These are phyloP conservation scores for Areca catechu DNA, from an alignment of 176 grass and related monocot genomes.

Conservation along the genomic window DNA sequence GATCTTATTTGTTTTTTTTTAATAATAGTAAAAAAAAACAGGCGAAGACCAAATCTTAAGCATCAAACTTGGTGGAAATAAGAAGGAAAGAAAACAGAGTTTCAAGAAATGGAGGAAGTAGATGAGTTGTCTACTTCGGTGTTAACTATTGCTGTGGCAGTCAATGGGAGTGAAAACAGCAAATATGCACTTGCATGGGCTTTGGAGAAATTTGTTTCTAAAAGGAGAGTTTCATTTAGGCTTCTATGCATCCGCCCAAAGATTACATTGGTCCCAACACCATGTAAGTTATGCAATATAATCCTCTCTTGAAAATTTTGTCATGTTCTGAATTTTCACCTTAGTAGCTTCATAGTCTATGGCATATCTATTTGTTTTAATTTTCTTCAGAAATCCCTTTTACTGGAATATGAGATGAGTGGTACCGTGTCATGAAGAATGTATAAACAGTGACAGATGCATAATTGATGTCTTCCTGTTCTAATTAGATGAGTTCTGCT, in stretches of 20 bases:
- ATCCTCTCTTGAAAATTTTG: background rate
- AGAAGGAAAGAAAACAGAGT: background rate
- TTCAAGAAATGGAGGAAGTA: background rate
- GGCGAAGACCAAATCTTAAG: background rate
- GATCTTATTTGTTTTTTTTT: background rate
- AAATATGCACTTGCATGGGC: conserved; percentile 35
- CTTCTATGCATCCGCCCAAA: conserved; percentile 33
- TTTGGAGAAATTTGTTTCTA: conserved; percentile 18
- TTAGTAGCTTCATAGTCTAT: background rate
- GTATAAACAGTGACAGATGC: too few relatives aligned
- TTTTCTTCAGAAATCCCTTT: background rate
- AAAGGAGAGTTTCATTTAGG: conserved; percentile 17
- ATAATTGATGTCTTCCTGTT: too few relatives aligned
- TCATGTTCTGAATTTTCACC: background rate
- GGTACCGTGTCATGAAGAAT: too few relatives aligned
- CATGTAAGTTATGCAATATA: conserved; percentile 22
- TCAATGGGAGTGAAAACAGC: conserved; percentile 25
- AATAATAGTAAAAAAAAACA: too few relatives aligned
- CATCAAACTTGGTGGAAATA: background rate
- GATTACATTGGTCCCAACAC: conserved; percentile 26
- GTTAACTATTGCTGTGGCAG: conserved; percentile 27
- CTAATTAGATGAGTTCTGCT: too few relatives aligned
- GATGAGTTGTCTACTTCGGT: background rate
- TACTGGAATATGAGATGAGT: too few relatives aligned
- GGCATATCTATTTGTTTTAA: background rate